Base-by-base conservation (phyloP, 176 grass and related monocot genomes). In the Themeda triandra region DNA sequence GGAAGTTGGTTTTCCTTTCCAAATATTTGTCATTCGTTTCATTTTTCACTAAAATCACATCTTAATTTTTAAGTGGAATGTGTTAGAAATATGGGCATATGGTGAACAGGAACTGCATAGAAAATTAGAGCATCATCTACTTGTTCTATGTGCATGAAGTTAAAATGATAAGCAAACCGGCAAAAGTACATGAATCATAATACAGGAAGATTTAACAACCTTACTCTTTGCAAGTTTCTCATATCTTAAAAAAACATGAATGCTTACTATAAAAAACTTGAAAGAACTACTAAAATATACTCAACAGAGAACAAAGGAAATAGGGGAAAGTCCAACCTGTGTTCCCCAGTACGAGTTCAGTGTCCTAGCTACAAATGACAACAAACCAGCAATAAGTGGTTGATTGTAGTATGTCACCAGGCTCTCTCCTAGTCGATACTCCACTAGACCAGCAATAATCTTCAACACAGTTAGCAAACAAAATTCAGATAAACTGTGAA, bases 261-360 rank as follows among this genome's bases (percentile, higher is more conserved):
- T 76, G 59, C 36, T 42, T 73, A 79, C 12, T 80, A 23, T 69
- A 80, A 78, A 67, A 54, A 66, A 60, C 63, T 69, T 53, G 32
- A 77, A 42, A 51, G 13, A 70, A 54, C 13, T 46, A 23, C 62
- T 63, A 64, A 64, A 77, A 36, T 65, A 69, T 37, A 29, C 12
- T 73, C 65, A 62, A 5, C 58, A 80, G 21, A 80, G 27, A 66
- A 67, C 68, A 71, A 31, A 69, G 53, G 58, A 84, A 69, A 42
- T n/a, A 12, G 46, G 25, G 32, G 80, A 58, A 36, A 54, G 44
- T 13, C 86, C 81, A 85, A 98, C 96, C 96, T 98, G 96, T 87
- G 96, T 98, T 95, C 93, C 96, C 91, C 91, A 95, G 81, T 98
- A 98, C 39, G 96, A 98, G 87, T 98, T 98, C 65, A 78, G 81